Percentiles rank a stretch among this genome's conserved stretches.
Conservation (phyloP, 345 rosid species). For the Cardamine chenopodiifolia region DNA sequence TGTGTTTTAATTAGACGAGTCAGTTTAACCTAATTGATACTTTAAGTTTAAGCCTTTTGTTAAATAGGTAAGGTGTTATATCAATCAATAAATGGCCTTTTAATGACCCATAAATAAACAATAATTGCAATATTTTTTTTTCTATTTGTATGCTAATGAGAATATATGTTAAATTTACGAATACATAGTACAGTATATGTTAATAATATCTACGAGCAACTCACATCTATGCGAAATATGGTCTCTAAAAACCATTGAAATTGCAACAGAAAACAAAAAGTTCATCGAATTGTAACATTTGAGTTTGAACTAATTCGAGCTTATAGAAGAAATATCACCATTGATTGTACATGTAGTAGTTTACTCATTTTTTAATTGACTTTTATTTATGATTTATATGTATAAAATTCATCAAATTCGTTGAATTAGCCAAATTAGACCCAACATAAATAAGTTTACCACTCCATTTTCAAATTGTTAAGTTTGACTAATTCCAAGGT, state of each 20-base stretch:
- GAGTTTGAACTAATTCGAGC: neutral
- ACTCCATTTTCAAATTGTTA: neutral
- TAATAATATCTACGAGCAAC: neutral
- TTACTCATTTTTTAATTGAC: neutral
- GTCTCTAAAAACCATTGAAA: neutral
- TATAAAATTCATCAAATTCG: neutral
- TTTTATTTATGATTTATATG: neutral
- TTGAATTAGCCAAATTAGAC: neutral
- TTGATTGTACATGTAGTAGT: neutral
- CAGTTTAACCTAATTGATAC: slow-evolving; percentile 45
- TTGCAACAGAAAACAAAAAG: neutral
- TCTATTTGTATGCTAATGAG: neutral
- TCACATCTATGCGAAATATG: neutral
- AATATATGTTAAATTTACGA: slow-evolving; percentile 1
- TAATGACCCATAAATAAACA: slow-evolving; percentile 23
- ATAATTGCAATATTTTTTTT: slow-evolving; percentile 10
- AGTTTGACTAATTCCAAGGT: neutral
- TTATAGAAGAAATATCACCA: neutral
- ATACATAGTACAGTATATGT: neutral
- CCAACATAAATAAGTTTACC: neutral
- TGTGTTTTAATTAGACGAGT: slow-evolving; percentile 35
- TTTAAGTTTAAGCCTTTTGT: slow-evolving; percentile 43
- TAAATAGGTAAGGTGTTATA: slow-evolving; percentile 36
- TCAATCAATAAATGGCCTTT: slow-evolving; percentile 31
- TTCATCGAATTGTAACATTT: neutral